A percentile compares a stretch with the other conserved stretches of the same genome.
phyloP scores from a whole-genome alignment of 2,329 filamentous ascomycete genomes.

The Penicillium hesseltinei region DNA sequence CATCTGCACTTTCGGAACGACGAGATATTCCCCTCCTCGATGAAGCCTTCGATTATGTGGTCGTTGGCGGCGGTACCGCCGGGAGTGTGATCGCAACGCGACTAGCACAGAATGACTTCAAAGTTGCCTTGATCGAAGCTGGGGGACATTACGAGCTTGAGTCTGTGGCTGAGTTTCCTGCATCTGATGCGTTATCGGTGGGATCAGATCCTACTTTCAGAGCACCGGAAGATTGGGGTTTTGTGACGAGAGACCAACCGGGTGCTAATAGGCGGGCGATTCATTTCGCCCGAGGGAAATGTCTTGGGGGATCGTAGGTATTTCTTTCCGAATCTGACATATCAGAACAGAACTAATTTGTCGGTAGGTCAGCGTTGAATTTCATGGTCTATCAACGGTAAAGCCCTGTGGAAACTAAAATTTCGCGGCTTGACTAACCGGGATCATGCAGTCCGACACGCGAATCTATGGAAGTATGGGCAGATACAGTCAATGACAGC shows the following conservation, averaged over 20 bases:
- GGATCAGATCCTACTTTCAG: slow-evolving; percentile 24
- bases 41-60: slow-evolving; percentile 26
- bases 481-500: slow-evolving; percentile 26
- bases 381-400: slow-evolving; percentile 33
- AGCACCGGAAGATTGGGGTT: slow-evolving; percentile 26
- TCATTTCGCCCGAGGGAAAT: slow-evolving; percentile 31
- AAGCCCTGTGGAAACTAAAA: too few species aligned
- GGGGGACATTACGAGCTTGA: slow-evolving; percentile 29
- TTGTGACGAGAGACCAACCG: slow-evolving; percentile 19
- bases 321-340: neutral
- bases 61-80: slow-evolving; percentile 29
- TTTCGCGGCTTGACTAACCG: neutral
- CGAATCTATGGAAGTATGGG: slow-evolving; percentile 29
- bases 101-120: slow-evolving; percentile 23
- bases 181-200: slow-evolving; percentile 18
- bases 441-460: slow-evolving; percentile 15
- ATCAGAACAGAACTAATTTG: neutral
- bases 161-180: slow-evolving; percentile 21
- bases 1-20: neutral
- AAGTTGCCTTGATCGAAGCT: slow-evolving; percentile 32
- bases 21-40: slow-evolving; percentile 2
- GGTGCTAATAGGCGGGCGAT: slow-evolving; percentile 27
- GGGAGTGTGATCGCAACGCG: slow-evolving; percentile 27
- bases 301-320: slow-evolving; percentile 28
- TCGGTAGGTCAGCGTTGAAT: slow-evolving; percentile 27